Evolutionary conservation across 352 stramenopile species (phyloP).

Genomic region (Paralagenidium karlingii): DNA sequence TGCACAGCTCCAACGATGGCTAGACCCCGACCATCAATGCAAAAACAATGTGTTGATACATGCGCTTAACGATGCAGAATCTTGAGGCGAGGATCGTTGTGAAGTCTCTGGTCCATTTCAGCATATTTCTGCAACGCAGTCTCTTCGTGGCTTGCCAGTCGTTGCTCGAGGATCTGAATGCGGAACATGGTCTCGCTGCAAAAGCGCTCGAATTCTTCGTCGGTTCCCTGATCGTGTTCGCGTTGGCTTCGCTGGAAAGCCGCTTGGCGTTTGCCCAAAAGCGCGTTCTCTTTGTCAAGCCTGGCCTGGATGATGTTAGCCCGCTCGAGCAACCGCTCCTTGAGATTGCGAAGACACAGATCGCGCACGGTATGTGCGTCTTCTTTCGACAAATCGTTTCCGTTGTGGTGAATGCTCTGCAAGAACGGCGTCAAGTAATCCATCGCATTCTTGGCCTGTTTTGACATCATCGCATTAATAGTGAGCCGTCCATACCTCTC

Average conservation of each 20-base stretch:
- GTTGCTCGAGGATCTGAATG: constrained; percentile 92
- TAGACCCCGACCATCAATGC: too few relatives aligned
- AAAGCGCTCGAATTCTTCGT: constrained; percentile 91
- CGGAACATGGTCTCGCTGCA: constrained; percentile 93
- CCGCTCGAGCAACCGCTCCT: constrained; percentile 87
- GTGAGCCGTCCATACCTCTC: not conserved
- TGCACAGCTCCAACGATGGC: too few relatives aligned
- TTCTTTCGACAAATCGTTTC: constrained; percentile 51
- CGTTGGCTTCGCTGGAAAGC: constrained; percentile 87
- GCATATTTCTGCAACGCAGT: constrained; percentile 89
- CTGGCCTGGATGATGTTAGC: constrained; percentile 91
- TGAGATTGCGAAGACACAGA: constrained; percentile 86
- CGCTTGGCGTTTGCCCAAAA: constrained; percentile 86
- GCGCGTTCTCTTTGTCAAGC: constrained; percentile 88
- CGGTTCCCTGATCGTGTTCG: constrained; percentile 83
- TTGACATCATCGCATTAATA: not conserved
- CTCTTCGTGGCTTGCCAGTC: constrained; percentile 86
- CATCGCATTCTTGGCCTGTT: constrained; percentile 55
- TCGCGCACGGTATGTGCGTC: constrained; percentile 81
- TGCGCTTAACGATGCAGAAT: constrained; percentile 44
- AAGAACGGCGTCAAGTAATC: constrained; percentile 93
- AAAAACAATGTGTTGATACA: not conserved
- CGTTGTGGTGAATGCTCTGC: constrained; percentile 50
- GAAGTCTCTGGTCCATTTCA: constrained; percentile 87
- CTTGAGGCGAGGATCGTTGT: constrained; percentile 71